Percentiles rank a stretch among this genome's conserved stretches.
These are phyloP conservation scores for Fraxinus excelsior DNA, from an alignment of 257 asterid genomes.

Conservation along the genomic window DNA sequence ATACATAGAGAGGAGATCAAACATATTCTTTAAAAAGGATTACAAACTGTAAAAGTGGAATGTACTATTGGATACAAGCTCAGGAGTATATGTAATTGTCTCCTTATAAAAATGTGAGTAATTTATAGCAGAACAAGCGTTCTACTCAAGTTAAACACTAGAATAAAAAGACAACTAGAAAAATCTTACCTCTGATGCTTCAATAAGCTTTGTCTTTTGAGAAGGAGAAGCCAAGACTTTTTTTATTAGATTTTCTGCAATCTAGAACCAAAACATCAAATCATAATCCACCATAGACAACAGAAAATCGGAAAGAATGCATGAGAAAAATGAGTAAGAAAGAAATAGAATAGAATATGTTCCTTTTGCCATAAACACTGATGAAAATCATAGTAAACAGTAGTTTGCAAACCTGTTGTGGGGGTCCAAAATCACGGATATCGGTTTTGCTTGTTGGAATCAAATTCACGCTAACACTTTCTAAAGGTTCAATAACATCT, in stretches of 20 bases:
- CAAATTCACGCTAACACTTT: slow-evolving; percentile 78
- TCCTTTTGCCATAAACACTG: too few species aligned
- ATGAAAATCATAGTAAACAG: not conserved
- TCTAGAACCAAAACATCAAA: slow-evolving; percentile 42
- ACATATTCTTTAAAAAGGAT: not conserved
- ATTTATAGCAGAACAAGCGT: not conserved
- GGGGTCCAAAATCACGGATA: slow-evolving; percentile 85
- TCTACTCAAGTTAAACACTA: not conserved
- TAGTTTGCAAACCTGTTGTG: slow-evolving; percentile 60
- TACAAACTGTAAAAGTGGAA: not conserved
- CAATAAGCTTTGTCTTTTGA: slow-evolving; percentile 82
- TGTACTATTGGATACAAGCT: not conserved
- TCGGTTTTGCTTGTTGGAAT: slow-evolving; percentile 76
- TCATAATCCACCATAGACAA: not conserved
- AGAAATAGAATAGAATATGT: not conserved
- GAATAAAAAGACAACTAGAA: not conserved
- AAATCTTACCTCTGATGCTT: slow-evolving; percentile 64
- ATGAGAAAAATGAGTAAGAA: not conserved
- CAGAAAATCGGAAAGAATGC: not conserved
- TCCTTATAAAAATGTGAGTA: not conserved
- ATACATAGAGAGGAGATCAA: too few species aligned
- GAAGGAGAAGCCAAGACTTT: slow-evolving; percentile 83
- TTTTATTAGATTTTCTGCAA: slow-evolving; percentile 67
- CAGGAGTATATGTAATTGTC: not conserved
- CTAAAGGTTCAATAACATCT: slow-evolving; percentile 94